Evolutionary conservation across 116 monocot genomes (phyloP), one percentile per base, ranked within the genome.

Genomic region (Zostera marina): DNA sequence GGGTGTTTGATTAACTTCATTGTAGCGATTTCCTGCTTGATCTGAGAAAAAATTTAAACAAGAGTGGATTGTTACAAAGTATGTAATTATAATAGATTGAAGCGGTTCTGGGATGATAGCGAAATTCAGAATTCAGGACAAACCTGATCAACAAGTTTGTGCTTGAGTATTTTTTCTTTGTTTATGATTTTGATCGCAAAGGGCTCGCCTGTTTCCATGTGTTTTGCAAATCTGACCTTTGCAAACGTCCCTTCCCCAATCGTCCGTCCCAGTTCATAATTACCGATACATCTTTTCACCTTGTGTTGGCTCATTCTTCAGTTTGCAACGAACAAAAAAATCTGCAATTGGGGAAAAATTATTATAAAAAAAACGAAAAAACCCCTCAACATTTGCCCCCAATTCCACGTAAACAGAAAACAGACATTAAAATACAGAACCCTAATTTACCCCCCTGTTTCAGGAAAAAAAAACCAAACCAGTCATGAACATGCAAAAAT

Each of bases 1-100:
- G 91, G 91, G 73, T 91, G 91, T 70, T 91, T 91, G 74, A 91
- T 91, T 62, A 91, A 73, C 79, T 91, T 91, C 91, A 91, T 85
- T 12, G 77, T 91, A 20, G 81, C 56, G 25, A 91, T 81, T 60
- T 82, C 82, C 12, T 75, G 42, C 43, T 78, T 74, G 25, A 82
- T 82, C 82, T 82, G 74, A 68, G 66, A 49, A 61, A 5, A 41
- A 14, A 42, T 41, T 41, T 13, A 41, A 44, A 44, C 42, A 59
- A 11, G 4, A 10, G 11, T 44, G 23, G 17, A 41, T 43, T 32
- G 0, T 39, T 23, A 57, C 41, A 2, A 32, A 2, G 1, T 3
- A 16, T 7, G 16, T 16, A 11, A 41, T 40, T 57, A 0, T 40
- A 32, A 32, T 32, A 32, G 32, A 32, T 15, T 15, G 16, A 39